A percentile compares a stretch with the other conserved stretches of the same genome.
These are phyloP conservation scores for Termitomyces sp. DNA, from an alignment of 768 basidiomycete genomes.

Conservation along the genomic window DNA sequence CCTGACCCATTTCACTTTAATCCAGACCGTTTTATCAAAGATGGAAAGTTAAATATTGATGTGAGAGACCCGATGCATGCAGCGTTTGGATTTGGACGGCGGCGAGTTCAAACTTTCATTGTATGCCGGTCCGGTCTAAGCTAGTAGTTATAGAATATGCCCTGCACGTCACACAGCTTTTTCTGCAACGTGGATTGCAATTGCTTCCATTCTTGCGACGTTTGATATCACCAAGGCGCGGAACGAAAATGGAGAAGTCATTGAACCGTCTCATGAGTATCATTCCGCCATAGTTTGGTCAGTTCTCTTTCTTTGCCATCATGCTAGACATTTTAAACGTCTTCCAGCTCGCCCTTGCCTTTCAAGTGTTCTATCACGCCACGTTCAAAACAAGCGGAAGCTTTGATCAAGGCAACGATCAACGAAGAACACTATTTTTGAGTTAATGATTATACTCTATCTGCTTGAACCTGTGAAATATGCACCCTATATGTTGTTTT, in stretches of 20 bases:
- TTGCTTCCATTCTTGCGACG: constrained; percentile 22
- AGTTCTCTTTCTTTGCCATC: not conserved
- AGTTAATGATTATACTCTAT: not conserved
- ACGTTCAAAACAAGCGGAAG: constrained; percentile 3
- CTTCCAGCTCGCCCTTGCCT: not conserved
- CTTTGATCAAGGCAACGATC: constrained; percentile 1
- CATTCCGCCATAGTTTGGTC: constrained; percentile 6
- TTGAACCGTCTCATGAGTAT: constrained; percentile 10
- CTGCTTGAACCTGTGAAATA: not conserved
- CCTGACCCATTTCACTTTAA: constrained; percentile 24
- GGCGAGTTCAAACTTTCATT: constrained; percentile 1
- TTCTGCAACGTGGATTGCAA: constrained; percentile 22
- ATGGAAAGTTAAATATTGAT: constrained; percentile 13
- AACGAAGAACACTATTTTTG: not conserved
- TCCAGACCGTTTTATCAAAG: constrained; percentile 30
- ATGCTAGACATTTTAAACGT: not conserved
- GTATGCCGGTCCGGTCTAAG: no score
- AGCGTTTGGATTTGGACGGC: constrained; percentile 17
- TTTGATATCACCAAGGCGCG: constrained; percentile 20
- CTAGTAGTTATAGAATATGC: constrained; percentile 16
- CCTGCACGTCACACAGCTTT: constrained; percentile 28
- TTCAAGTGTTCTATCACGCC: constrained; percentile 7
- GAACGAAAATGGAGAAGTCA: constrained; percentile 12
- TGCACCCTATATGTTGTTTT: not conserved
- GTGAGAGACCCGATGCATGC: constrained; percentile 9